Percentiles rank a stretch among this genome's conserved stretches.
These are phyloP conservation scores for Candida andamanensis DNA, from an alignment of 805 yeast genomes.

Conservation along the genomic window DNA sequence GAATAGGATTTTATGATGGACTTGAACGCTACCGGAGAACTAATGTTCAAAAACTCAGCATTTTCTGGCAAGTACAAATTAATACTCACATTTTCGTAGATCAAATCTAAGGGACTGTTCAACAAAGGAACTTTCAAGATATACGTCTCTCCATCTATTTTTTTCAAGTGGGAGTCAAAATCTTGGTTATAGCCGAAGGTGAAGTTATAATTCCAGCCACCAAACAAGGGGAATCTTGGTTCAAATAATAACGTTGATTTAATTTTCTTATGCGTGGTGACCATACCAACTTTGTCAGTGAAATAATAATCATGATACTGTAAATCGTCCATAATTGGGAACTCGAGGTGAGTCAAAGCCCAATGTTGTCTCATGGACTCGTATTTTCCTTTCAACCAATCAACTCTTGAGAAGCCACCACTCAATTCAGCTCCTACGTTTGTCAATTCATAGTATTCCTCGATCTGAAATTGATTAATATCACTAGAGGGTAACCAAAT, in stretches of 20 bases:
- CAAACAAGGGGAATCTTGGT: constrained; percentile 93
- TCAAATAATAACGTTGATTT: constrained; percentile 50
- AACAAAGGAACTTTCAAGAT: constrained; percentile 65
- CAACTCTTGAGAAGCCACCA: constrained; percentile 73
- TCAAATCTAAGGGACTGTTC: constrained; percentile 64
- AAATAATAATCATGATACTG: constrained; percentile 58
- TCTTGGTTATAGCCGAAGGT: constrained; percentile 88
- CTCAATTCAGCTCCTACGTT: constrained; percentile 70
- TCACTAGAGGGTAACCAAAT: constrained; percentile 86
- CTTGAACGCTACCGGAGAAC: constrained; percentile 48
- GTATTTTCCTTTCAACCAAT: constrained; percentile 60
- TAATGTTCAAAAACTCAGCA: constrained; percentile 52
- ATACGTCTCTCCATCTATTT: constrained; percentile 40
- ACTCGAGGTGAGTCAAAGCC: constrained; percentile 56
- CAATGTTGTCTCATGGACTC: constrained; percentile 46
- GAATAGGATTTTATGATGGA: constrained; percentile 27
- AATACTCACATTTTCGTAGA: constrained; percentile 57
- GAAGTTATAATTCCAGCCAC: constrained; percentile 94
- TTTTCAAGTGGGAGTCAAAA: constrained; percentile 48
- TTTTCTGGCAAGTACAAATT: constrained; percentile 84
- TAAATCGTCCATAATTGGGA: constrained; percentile 42
- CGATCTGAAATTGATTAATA: constrained; percentile 62
- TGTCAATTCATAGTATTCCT: constrained; percentile 78
- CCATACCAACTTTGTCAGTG: constrained; percentile 90
- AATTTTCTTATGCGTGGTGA: constrained; percentile 61